Percentiles rank a stretch among this genome's conserved stretches.
Conservation (phyloP, 2,329 filamentous ascomycete species). For the Metarhizium robertsii region DNA sequence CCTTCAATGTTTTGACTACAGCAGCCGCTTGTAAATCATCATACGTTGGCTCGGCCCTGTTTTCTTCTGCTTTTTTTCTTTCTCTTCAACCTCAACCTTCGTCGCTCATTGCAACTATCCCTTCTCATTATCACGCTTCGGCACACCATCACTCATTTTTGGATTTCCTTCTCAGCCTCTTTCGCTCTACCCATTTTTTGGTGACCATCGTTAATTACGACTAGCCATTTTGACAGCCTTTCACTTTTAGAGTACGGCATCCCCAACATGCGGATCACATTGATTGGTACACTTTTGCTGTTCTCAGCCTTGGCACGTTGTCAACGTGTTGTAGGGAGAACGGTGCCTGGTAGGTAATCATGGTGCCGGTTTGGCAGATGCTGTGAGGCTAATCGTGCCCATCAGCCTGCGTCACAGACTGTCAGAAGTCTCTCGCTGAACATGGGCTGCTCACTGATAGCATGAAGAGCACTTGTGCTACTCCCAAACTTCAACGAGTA, state of each 20-base stretch:
- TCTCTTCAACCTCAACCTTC: constrained; percentile 10
- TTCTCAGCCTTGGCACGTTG: constrained; percentile 8
- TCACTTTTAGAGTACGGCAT: constrained; percentile 6
- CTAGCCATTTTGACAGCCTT: constrained; percentile 14
- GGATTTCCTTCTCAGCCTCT: constrained; percentile 12
- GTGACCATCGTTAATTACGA: constrained; percentile 22
- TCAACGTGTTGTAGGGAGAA: neutral
- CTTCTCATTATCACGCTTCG: constrained; percentile 13
- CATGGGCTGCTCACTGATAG: constrained; percentile 6
- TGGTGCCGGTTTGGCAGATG: neutral
- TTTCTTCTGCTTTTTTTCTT: neutral
- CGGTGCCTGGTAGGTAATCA: constrained; percentile 3
- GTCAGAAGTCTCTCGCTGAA: constrained; percentile 11
- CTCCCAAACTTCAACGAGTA: constrained; percentile 6
- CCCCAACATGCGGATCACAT: constrained; percentile 14
- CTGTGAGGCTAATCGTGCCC: neutral
- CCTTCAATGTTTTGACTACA: neutral
- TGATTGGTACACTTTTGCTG: constrained; percentile 6
- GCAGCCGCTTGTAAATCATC: neutral
- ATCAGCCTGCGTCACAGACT: constrained; percentile 13
- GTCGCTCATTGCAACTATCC: constrained; percentile 13
- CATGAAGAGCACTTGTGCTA: constrained; percentile 10
- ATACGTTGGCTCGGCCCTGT: neutral
- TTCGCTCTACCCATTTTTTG: constrained; percentile 16
- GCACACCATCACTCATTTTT: constrained; percentile 21